Conservation (phyloP, 208 protist species). For the Leishmania braziliensis region DNA sequence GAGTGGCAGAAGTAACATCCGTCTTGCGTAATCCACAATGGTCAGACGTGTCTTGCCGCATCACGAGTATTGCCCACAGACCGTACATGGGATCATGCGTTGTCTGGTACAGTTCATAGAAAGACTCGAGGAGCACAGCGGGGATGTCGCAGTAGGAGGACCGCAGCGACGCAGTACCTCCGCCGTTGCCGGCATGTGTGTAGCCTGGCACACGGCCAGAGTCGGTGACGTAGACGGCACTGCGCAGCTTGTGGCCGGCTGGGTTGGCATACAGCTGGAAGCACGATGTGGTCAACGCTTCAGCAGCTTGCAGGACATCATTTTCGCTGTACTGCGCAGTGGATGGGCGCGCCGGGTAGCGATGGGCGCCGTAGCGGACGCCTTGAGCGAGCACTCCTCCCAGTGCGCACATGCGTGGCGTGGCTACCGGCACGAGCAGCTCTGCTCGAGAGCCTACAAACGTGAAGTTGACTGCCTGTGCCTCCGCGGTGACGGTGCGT, state of each 20-base stretch:
- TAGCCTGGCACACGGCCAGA: conserved; percentile 15
- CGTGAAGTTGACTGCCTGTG: conserved; percentile 34
- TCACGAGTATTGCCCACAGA: conserved; percentile 44
- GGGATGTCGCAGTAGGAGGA: conserved; percentile 25
- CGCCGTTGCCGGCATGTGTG: too few species aligned
- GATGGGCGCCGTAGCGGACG: conserved; percentile 34
- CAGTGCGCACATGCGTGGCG: conserved; percentile 31
- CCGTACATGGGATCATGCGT: conserved; percentile 54
- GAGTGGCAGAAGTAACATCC: neutral
- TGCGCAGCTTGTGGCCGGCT: conserved; percentile 11
- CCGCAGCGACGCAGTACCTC: neutral
- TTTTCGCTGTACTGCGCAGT: conserved; percentile 18
- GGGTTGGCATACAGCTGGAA: conserved; percentile 37
- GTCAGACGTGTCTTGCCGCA: conserved; percentile 28
- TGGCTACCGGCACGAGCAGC: conserved; percentile 19
- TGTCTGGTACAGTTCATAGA: conserved; percentile 40
- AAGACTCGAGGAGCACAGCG: conserved; percentile 32
- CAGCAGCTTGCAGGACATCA: conserved; percentile 34
- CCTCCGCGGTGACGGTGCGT: conserved; percentile 14
- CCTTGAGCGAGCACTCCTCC: conserved; percentile 31
- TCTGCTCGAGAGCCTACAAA: conserved; percentile 27
- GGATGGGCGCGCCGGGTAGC: conserved; percentile 4
- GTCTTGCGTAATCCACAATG: conserved; percentile 18
- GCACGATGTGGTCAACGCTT: conserved; percentile 53
- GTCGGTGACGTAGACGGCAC: conserved; percentile 21